Conservation (phyloP, 2,329 filamentous ascomycete genomes). For the Leptographium flavum region DNA sequence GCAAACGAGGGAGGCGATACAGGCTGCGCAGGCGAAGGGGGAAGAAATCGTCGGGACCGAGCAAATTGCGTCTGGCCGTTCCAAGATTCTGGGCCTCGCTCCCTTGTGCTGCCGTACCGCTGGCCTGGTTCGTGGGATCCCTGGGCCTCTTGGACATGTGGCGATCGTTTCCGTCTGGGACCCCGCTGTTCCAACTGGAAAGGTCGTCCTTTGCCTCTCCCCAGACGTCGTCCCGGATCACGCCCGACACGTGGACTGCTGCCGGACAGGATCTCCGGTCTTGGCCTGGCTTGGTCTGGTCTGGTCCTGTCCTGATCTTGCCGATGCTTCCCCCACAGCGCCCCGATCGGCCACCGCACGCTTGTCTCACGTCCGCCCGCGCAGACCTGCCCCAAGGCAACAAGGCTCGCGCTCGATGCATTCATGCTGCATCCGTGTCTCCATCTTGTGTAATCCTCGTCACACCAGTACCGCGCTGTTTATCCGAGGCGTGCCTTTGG, state of each 20-base stretch:
- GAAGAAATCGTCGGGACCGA: not conserved
- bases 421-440: not conserved
- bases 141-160: not conserved
- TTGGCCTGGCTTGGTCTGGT: no score
- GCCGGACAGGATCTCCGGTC: no score
- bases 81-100: not conserved
- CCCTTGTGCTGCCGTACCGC: not conserved
- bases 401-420: not conserved
- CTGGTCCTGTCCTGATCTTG: no score
- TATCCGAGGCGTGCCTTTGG: not conserved
- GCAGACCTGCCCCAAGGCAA: not conserved
- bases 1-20: no score
- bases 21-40: not conserved
- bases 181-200: no score
- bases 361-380: not conserved
- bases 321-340: no score
- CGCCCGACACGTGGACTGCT: not conserved
- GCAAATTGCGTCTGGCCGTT: not conserved
- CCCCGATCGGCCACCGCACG: not conserved
- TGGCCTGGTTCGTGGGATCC: not conserved
- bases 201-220: not conserved
- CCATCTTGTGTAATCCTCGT: not conserved
- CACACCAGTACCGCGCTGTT: not conserved
- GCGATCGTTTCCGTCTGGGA: not conserved
- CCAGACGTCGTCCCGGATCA: conserved; percentile 6